Conservation (phyloP, 2,329 filamentous ascomycete species). For the Hymenoscyphus scutula region DNA sequence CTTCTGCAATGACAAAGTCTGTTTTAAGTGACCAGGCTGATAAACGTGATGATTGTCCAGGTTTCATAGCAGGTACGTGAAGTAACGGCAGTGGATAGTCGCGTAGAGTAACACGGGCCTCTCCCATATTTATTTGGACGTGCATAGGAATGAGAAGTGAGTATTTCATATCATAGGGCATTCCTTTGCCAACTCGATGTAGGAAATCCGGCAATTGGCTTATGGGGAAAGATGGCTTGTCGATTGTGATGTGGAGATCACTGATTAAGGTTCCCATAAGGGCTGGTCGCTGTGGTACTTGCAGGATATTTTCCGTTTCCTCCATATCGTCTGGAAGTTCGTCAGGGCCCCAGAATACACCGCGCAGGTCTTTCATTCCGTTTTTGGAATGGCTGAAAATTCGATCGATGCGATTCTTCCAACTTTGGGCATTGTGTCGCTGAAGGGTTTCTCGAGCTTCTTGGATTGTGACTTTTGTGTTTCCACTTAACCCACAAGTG, state of each 20-base stretch:
- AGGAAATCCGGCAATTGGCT: constrained; percentile 80
- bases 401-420: constrained; percentile 86
- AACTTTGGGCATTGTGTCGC: constrained; percentile 80
- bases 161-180: constrained; percentile 89
- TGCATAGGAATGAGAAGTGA: constrained; percentile 86
- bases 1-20: constrained; percentile 94
- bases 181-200: constrained; percentile 89
- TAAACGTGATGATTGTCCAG: constrained; percentile 73
- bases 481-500: constrained; percentile 67
- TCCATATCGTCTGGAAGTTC: constrained; percentile 77
- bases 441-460: constrained; percentile 76
- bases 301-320: constrained; percentile 80
- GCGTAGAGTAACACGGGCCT: constrained; percentile 79
- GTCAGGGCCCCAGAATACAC: constrained; percentile 78
- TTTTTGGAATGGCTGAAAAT: constrained; percentile 67
- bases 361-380: constrained; percentile 75
- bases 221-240: constrained; percentile 90
- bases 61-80: constrained; percentile 80
- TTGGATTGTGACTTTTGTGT: constrained; percentile 68
- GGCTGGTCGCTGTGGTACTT: constrained; percentile 79
- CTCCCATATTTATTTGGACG: constrained; percentile 84
- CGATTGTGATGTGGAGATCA: constrained; percentile 80
- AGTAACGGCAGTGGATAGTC: constrained; percentile 92
- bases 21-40: constrained; percentile 82
- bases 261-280: constrained; percentile 78